Base-by-base conservation (phyloP, 768 basidiomycete species). In the Hygrophoropsis aurantiaca region DNA sequence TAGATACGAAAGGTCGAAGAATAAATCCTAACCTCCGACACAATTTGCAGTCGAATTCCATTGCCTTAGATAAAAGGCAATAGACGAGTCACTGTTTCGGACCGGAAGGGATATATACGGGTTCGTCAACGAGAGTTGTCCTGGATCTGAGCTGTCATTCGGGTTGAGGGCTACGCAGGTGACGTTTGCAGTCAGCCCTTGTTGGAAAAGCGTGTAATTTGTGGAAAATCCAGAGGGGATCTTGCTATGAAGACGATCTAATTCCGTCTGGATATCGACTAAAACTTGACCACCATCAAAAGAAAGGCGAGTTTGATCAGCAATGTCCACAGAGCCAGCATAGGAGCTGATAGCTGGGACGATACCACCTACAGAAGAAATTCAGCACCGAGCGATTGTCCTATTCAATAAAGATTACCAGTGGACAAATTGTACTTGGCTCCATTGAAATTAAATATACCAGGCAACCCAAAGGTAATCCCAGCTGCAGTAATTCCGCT, bases 391-490 rank as follows among this genome's bases (percentile, higher is more conserved):
- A 6, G 6, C 27, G 27, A 7, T 13, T 7, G 27, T n/a, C n/a
- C n/a, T n/a, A n/a, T n/a, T n/a, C n/a, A n/a, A n/a, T n/a, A n/a
- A n/a, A n/a, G n/a, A n/a, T n/a, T 21, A 42, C 40, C 40, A 16
- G 40, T 42, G 20, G 57, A 58, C 8, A 51, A 2, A 15, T 58
- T 55, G 20, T 58, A 58, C 13, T 44, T 25, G 30, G 16, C 57
- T 13, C 50, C 50, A n/a, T 58, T 58, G 21, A 58, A 58, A 11
- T 46, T 33, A 8, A 49, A 36, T 19, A 52, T 42, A 3, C 57
- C 58, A 0, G 46, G 23, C 10, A 9, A 11, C 20, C 50, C 50
- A 7, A 39, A 43, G 30, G 24, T 52, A 20, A 34, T 50, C 10
- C 51, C 11, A 4, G 57, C 50, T 2, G 57, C 44, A 24, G 50